phyloP scores from a whole-genome alignment of 192 early-diverging fungal species.

The Rhizophlyctis rosea region DNA sequence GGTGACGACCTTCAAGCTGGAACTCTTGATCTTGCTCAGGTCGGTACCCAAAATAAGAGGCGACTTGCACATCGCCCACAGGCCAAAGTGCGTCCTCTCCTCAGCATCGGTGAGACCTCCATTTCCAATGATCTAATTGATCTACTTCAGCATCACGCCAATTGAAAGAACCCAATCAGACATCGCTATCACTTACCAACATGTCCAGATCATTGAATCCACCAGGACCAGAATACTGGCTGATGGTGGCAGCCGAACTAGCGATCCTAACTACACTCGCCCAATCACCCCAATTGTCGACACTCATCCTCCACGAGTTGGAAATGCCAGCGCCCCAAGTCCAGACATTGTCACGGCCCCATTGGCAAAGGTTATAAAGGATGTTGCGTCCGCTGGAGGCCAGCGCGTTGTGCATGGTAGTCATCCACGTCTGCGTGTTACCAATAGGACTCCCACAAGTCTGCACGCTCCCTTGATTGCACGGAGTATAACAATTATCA shows the following conservation, averaged over 20 bases:
- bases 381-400: constrained; percentile 44
- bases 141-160: no score
- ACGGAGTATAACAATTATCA: constrained; percentile 49
- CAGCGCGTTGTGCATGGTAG: constrained; percentile 41
- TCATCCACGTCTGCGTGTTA: constrained; percentile 28
- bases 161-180: no score
- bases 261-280: no score
- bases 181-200: no score
- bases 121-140: no score
- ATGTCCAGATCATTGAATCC: constrained; percentile 57
- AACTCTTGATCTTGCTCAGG: constrained; percentile 34
- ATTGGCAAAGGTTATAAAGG: constrained; percentile 46
- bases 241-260: no score
- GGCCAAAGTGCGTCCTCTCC: constrained; percentile 50
- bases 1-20: no score
- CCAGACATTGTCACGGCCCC: constrained; percentile 43
- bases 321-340: no score
- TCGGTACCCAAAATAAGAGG: constrained; percentile 61
- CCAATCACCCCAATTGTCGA: no score
- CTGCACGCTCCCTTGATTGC: no score
- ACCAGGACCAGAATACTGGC: constrained; percentile 32
- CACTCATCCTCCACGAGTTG: no score
- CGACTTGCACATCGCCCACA: constrained; percentile 58
- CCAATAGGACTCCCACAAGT: constrained; percentile 29
- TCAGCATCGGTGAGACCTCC: constrained; percentile 41